Base-by-base conservation (phyloP, 768 basidiomycete genomes). In the Pulveroboletus sp. region DNA sequence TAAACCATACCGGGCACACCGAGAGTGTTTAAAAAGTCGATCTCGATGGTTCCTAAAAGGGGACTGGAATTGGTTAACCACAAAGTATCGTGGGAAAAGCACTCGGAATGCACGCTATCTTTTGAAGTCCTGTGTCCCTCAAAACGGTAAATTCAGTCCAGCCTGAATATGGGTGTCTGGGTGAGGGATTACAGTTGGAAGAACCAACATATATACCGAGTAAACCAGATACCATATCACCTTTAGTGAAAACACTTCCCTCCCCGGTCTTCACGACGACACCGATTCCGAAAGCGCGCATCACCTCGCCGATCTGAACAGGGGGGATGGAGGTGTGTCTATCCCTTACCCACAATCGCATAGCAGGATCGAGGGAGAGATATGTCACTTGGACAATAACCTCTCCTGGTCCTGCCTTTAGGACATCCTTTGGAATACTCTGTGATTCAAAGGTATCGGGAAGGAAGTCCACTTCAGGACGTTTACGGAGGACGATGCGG, bases 341-440 rank as follows among this genome's bases (percentile, higher is more conserved):
- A 63, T 91, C 87, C 52, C 78, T 80, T 42, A 98, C 62, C 77
- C 87, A 97, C 12, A 80, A 82, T 9, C 92, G 78, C 90, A 93
- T 91, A 0, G 91, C 90, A 17, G 94, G 92, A 60, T 97, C 94
- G n/a, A n/a, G n/a, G n/a, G n/a, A n/a, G n/a, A n/a, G n/a, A n/a
- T n/a, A n/a, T n/a, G n/a, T n/a, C n/a, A 88, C 81, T 63, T 81
- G 78, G 16, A 97, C 81, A 39, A 94, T 72, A 9, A 82, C 81
- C 52, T 87, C 75, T 20, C 69, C 66, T 17, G 65, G 53, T 1
- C 75, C 76, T 7, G 82, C 75, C 59, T 77, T 75, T 6, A 89
- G 71, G 40, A 63, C 68, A 55, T 75, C 70, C 52, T 78, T 76
- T 2, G 79, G 72, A 13, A 76, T 62, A 4, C 70, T 62, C 67